A percentile compares a stretch with the other conserved stretches of the same genome.
Conservation (phyloP, 2,329 filamentous ascomycete genomes). For the Exophiala xenobiotica region DNA sequence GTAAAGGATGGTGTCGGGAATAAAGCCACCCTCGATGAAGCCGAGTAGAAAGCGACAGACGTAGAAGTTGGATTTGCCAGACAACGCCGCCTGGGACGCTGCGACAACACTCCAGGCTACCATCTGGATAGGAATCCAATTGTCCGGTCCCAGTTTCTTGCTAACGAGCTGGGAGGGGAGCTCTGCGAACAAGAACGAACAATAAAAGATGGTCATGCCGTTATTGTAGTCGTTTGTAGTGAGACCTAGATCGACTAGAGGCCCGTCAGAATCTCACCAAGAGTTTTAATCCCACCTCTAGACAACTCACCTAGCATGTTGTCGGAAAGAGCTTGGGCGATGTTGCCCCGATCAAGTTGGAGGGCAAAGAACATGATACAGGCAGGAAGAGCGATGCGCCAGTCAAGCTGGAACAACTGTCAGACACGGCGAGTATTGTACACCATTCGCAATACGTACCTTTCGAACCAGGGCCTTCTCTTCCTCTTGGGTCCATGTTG, state of each 20-base stretch:
- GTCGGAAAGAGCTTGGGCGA: conserved; percentile 51
- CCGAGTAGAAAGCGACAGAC: conserved; percentile 45
- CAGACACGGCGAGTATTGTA: conserved; percentile 24
- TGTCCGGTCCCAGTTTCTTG: conserved; percentile 55
- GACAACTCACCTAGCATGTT: conserved; percentile 48
- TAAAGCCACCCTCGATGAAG: conserved; percentile 56
- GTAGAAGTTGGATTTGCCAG: conserved; percentile 41
- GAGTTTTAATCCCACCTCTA: neutral
- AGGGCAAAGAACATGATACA: conserved; percentile 60
- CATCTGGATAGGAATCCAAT: conserved; percentile 57
- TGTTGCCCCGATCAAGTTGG: conserved; percentile 57
- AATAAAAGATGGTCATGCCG: conserved; percentile 57
- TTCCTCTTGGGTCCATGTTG: conserved; percentile 29
- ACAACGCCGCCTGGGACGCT: conserved; percentile 45
- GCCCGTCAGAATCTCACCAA: conserved; percentile 7
- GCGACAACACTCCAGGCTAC: conserved; percentile 53
- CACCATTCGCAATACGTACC: conserved; percentile 28
- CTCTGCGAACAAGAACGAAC: conserved; percentile 55
- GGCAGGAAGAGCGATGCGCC: conserved; percentile 34
- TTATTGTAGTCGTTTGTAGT: conserved; percentile 47
- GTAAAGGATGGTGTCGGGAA: conserved; percentile 39
- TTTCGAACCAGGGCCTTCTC: conserved; percentile 30
- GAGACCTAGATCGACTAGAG: conserved; percentile 48
- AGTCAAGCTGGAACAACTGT: conserved; percentile 19
- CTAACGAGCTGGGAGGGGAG: conserved; percentile 58